Base-by-base conservation (phyloP, 192 early-diverging fungal genomes). In the Umbelopsis ramanniana region DNA sequence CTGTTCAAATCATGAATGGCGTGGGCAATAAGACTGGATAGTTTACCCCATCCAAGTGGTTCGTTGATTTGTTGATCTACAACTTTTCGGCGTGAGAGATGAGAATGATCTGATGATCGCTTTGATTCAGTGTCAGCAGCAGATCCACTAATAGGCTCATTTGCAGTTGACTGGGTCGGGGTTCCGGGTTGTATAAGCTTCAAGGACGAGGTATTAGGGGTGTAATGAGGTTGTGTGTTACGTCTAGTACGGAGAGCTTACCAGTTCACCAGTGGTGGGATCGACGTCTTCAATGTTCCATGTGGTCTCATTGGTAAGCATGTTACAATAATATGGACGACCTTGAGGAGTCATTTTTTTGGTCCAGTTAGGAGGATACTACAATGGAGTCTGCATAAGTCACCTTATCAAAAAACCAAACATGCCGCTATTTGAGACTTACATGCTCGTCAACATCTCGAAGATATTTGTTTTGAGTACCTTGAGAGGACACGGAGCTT, bases 221-320 rank as follows among this genome's bases (percentile, higher is more conserved):
- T n/a, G n/a, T n/a, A n/a, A n/a, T n/a, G n/a, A n/a, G n/a, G n/a
- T n/a, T n/a, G n/a, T n/a, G n/a, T n/a, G n/a, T n/a, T n/a, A n/a
- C n/a, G n/a, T n/a, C n/a, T n/a, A n/a, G n/a, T 17, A 15, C 17
- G 12, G 17, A 15, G 17, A 10, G 22, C 70, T 74, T 69, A 86
- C 75, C 79, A 90, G 52, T 35, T 72, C 46, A 35, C 89, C 89
- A 6, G 88, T 90, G 19, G 77, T 79, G 29, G 72, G 63, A 74
- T 90, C 82, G 17, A 90, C 74, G 66, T 87, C 77, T 11, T 89
- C 83, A 12, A 88, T 54, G 22, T 40, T 73, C 89, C 89, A 90
- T 17, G 83, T 82, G 12, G 80, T 85, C 71, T 89, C 81, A 29
- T 90, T 84, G 1, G 89, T 90, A 5, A 85, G 46, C 66, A 84